Evolutionary conservation across 2,329 filamentous ascomycete species (phyloP), one percentile per base, ranked within the genome.

Genomic region (Pseudonectria foliicola): DNA sequence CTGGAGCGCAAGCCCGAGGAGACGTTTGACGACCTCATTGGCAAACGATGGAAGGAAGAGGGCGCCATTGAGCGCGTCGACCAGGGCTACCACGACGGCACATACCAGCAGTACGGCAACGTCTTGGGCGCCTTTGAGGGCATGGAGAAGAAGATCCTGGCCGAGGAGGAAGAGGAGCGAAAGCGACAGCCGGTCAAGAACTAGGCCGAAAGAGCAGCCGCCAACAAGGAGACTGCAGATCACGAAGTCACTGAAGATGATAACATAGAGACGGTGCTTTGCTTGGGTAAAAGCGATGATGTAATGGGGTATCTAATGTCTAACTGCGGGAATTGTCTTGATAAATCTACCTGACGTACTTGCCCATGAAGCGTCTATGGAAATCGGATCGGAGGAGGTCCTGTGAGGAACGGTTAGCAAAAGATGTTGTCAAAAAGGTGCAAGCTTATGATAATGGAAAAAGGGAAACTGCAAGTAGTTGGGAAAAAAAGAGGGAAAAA

Each of bases 381-480:
- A 98, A 98, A 62, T 98, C 92, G 21, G 88, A 95, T 43, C 90
- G 80, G 44, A 96, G 67, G 54, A 95, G 71, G 63, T 96, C 84
- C 80, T 86, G 42, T 27, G 14, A 30, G 13, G 13, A 15, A 37
- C 18, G 16, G 42, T 63, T 43, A 52, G 45, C 40, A 21, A 61
- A 49, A 31, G 45, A 28, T 14, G 26, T 29, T 32, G 10, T 31
- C n/a, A 16, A 29, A 5, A 21, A 21, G 8, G 8, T 8, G 8
- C 18, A 21, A 21, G 18, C 5, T 5, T 21, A 21, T 21, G 5
- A 21, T 21, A 21, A 29, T 12, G 28, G 12, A 23, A 30, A 25
- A 39, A 25, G 10, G 31, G 13, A 31, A 27, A 23, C 29, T 30
- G 26, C 29, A 29, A 34, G 36, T 25, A 11, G 8, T 21, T 8